These are phyloP conservation scores for Acrodontium crateriforme DNA, from an alignment of 2,329 filamentous ascomycete genomes.

Conservation along the genomic window DNA sequence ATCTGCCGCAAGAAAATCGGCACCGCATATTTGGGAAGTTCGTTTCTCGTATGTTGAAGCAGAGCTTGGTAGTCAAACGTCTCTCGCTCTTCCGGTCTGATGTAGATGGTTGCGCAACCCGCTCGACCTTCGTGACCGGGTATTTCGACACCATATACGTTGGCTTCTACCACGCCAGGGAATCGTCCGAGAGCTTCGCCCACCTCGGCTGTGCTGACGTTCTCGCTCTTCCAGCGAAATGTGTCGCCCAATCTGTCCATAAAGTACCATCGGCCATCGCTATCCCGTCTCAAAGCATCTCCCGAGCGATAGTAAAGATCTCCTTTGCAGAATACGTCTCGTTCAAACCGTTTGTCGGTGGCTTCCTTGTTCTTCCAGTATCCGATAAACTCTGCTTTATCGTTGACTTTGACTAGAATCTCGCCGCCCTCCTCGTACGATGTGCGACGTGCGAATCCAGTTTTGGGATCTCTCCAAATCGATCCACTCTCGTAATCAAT, in stretches of 20 bases:
- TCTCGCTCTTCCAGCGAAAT: slow-evolving; percentile 59
- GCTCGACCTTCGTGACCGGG: slow-evolving; percentile 73
- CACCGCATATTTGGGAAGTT: slow-evolving; percentile 59
- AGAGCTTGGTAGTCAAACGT: slow-evolving; percentile 48
- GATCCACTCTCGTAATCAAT: slow-evolving; percentile 52
- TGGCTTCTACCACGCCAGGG: slow-evolving; percentile 56
- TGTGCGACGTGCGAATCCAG: slow-evolving; percentile 51
- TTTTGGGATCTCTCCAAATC: slow-evolving; percentile 50
- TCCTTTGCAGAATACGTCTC: slow-evolving; percentile 33
- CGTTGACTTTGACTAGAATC: slow-evolving; percentile 51
- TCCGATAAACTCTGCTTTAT: slow-evolving; percentile 47
- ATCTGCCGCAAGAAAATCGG: slow-evolving; percentile 62
- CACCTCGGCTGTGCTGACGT: slow-evolving; percentile 46
- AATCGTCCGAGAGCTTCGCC: slow-evolving; percentile 59
- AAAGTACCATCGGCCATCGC: slow-evolving; percentile 35
- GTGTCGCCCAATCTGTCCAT: slow-evolving; percentile 45
- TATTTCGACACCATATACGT: slow-evolving; percentile 71
- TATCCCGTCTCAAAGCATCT: slow-evolving; percentile 31
- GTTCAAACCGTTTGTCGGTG: slow-evolving; percentile 42
- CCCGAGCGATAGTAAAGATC: slow-evolving; percentile 36
- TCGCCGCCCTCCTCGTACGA: slow-evolving; percentile 60
- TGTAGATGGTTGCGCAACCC: slow-evolving; percentile 57
- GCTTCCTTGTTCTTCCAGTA: slow-evolving; percentile 57
- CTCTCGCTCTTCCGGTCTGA: slow-evolving; percentile 30
- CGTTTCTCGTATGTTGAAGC: slow-evolving; percentile 41